These are phyloP conservation scores for Petasospora rhodanensis DNA, from an alignment of 1,139 yeast species.

Conservation along the genomic window DNA sequence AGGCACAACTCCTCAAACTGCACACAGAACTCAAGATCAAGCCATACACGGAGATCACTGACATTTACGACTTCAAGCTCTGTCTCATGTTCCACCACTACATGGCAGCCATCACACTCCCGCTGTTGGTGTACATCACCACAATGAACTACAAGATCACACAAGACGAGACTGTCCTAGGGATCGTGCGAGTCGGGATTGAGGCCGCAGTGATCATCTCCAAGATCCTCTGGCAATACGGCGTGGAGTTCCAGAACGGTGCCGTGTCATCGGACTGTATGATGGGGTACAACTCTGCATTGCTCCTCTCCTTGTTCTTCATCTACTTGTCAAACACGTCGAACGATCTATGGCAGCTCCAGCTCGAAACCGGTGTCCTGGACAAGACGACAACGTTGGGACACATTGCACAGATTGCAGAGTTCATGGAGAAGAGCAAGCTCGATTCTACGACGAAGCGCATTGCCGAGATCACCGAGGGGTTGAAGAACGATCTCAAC, in stretches of 20 bases:
- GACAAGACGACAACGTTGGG: constrained; percentile 29
- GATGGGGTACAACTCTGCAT: constrained; percentile 36
- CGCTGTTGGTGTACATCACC: constrained; percentile 35
- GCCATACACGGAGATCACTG: constrained; percentile 23
- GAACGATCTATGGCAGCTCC: constrained; percentile 26
- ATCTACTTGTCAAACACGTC: constrained; percentile 34
- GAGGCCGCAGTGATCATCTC: constrained; percentile 33
- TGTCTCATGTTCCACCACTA: constrained; percentile 36
- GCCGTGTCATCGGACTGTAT: constrained; percentile 37
- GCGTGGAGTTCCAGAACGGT: constrained; percentile 34
- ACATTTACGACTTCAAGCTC: constrained; percentile 35
- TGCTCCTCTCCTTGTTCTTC: constrained; percentile 32
- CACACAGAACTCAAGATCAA: constrained; percentile 26
- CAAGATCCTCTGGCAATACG: too few species aligned
- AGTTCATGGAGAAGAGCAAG: constrained; percentile 30
- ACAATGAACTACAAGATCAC: constrained; percentile 26
- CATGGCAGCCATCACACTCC: constrained; percentile 35
- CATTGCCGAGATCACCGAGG: constrained; percentile 27
- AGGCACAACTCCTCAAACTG: constrained; percentile 29
- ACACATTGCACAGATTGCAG: constrained; percentile 33
- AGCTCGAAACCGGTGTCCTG: constrained; percentile 13
- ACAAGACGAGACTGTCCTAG: constrained; percentile 34
- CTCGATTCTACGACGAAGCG: constrained; percentile 36
- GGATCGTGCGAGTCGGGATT: constrained; percentile 34
- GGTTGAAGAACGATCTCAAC: constrained; percentile 12